A percentile compares a stretch with the other conserved stretches of the same genome.
Evolutionary conservation across 768 basidiomycete species (phyloP).

Genomic region (Panellus pusillus): DNA sequence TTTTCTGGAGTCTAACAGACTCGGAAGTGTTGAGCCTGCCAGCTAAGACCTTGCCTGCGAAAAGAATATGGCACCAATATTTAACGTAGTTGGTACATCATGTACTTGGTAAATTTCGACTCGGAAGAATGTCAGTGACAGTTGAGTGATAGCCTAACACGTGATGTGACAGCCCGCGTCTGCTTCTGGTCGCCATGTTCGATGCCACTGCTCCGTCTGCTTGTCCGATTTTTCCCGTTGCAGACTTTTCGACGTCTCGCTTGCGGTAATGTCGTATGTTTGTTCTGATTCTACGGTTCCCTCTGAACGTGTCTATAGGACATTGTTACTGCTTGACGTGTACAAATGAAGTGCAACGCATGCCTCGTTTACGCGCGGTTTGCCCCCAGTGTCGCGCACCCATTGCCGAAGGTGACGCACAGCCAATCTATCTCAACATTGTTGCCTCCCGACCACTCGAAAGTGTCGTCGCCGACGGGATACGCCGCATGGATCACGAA

Average conservation of each 20-base stretch:
- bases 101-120: no score
- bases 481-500: slow-evolving; percentile 34
- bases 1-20: no score
- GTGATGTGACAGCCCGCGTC: no score
- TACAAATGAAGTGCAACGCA: slow-evolving; percentile 24
- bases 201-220: slow-evolving; percentile 13
- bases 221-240: slow-evolving; percentile 4
- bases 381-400: slow-evolving; percentile 25
- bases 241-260: slow-evolving; percentile 5
- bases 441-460: slow-evolving; percentile 27
- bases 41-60: no score
- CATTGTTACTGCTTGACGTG: slow-evolving; percentile 45
- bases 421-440: slow-evolving; percentile 29
- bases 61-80: no score
- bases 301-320: slow-evolving; percentile 24
- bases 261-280: slow-evolving; percentile 2
- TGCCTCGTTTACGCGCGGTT: slow-evolving; percentile 5
- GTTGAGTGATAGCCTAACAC: no score
- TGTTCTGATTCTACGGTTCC: not conserved
- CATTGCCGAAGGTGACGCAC: slow-evolving; percentile 18
- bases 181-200: not conserved
- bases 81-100: no score
- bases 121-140: no score
- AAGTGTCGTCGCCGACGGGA: slow-evolving; percentile 30
- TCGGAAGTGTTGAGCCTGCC: no score